Base-by-base conservation (phyloP, 345 rosid species). In the Eucalyptus sp. region DNA sequence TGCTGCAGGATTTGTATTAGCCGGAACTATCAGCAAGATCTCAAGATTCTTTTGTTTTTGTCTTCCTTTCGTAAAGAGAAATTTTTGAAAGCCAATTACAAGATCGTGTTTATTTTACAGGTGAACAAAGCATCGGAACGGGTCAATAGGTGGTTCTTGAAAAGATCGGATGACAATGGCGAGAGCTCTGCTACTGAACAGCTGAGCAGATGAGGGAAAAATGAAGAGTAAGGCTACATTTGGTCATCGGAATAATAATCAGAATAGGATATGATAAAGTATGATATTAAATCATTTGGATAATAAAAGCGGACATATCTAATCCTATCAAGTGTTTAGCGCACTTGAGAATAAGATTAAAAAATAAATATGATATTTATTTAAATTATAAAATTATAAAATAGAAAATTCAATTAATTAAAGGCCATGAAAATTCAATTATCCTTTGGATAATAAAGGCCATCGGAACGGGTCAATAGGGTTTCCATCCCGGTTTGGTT, bases 81-180 rank as follows among this genome's bases (percentile, higher is more conserved):
- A 54, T 7, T 52, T 52, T 43, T 10, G n/a, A 87, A 52, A 43
- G 85, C 29, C 7, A 29, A n/a, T 71, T 17, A 48, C 37, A 50
- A 18, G 20, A 66, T 68, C 37, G 86, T 25, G 27, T 71, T 37
- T 37, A 12, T 43, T 48, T 50, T 31, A 5, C 68, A 90, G 93
- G 92, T 90, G 54, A 88, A 66, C 10, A 90, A 89, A 50, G 92
- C 92, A 49, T 87, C 87, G 10, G 85, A 91, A 50, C 90, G 91
- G 46, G 86, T 92, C 16, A 86, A 91, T 49, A 87, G 41, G 12
- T 91, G 89, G 92, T 54, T 88, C 31, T n/a, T 60, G 81, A 56
- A 31, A 50, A 79, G 76, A 3, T 50, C 88, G 8, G 87, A 89
- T 18, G 89, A 91, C 18, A 16, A 48, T 7, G 14, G 81, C 13